Base-by-base conservation (phyloP, 2,329 filamentous ascomycete species). In the Penicillium paneum region DNA sequence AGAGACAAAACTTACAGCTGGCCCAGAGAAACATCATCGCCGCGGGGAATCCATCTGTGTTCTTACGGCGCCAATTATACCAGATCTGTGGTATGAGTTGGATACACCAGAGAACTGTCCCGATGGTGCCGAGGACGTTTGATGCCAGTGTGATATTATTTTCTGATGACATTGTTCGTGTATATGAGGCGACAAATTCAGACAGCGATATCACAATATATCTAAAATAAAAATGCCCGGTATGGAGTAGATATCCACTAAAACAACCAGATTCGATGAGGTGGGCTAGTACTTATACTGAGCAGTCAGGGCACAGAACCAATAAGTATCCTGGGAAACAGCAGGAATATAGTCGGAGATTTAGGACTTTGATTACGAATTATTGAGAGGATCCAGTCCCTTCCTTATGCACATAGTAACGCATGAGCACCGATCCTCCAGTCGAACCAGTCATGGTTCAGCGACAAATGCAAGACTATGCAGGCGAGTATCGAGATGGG, bases 21-120 rank as follows among this genome's bases (percentile, higher is more conserved):
- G 81, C 83, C 83, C 84, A 87, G 1, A 86, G 68, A 57, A 86
- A 81, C 75, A 86, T 80, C 83, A 87, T 87, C 19, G 70, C 62
- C 0, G 76, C 77, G 0, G 84, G 84, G 2, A 87, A 70, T 2
- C 84, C 84, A 36, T 86, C 83, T 0, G 83, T 86, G 56, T 77
- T 79, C 64, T 87, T 86, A 12, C 73, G 78, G 19, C 77, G 75
- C 78, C 81, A 86, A 65, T 85, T 87, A 55, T 81, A 78, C 80
- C 81, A 85, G 73, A 87, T 85, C 60, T 77, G 74, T 12, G 69
- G 68, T 15, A 74, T 60, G 36, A 75, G 55, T 58, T 77, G 65
- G 50, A 75, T 62, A 49, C 72, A 75, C 72, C 73, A 75, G 36
- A 75, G 64, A 11, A 74, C 67, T 1, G 73, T 75, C 7, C 73